phyloP scores from a whole-genome alignment of 257 asterid genomes.

The Solanum lignicaule region DNA sequence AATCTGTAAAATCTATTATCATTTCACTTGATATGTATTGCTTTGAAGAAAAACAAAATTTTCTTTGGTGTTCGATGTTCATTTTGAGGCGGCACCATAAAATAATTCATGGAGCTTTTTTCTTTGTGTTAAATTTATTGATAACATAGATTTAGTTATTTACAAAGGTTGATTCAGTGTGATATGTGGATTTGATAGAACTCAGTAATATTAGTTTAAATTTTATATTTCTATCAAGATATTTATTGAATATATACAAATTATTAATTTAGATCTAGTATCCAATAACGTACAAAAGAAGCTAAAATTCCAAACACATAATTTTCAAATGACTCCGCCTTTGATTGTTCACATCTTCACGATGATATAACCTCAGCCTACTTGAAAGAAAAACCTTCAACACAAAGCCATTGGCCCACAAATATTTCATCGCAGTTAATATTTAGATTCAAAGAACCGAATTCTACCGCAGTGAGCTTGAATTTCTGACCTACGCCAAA shows the following conservation, averaged over 20 bases:
- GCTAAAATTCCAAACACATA: background rate
- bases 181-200: background rate
- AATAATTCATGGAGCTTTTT: background rate
- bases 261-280: background rate
- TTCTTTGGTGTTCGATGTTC: too few relatives aligned
- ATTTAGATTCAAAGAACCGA: background rate
- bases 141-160: too few relatives aligned
- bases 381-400: background rate
- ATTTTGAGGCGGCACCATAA: background rate
- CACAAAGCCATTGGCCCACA: background rate
- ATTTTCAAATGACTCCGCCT: background rate
- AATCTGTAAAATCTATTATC: too few relatives aligned
- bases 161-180: background rate
- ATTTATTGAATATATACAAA: background rate
- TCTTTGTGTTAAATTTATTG: background rate
- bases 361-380: background rate
- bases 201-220: too few relatives aligned
- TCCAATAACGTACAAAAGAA: background rate
- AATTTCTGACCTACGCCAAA: background rate
- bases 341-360: background rate
- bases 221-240: too few relatives aligned
- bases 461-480: background rate
- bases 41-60: too few relatives aligned
- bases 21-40: too few relatives aligned
- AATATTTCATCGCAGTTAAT: background rate